These are phyloP conservation scores for Saturnispora quitensis DNA, from an alignment of 805 yeast species.

Conservation along the genomic window DNA sequence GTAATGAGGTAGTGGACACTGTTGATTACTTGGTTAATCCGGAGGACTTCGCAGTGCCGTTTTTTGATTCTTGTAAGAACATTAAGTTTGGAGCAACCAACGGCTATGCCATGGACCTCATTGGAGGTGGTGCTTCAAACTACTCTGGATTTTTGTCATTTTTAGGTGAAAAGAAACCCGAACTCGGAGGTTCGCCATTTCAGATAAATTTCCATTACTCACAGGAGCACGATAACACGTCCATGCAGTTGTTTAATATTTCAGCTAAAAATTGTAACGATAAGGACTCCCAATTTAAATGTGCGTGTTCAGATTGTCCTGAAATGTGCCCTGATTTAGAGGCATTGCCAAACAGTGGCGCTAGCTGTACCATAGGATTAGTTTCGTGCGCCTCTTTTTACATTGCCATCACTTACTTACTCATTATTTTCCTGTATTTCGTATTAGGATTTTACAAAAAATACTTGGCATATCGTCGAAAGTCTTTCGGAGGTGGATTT, in stretches of 20 bases:
- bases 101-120: constrained; percentile 92
- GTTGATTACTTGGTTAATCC: constrained; percentile 57
- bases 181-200: constrained; percentile 92
- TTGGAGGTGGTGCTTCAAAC: constrained; percentile 93
- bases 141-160: constrained; percentile 71
- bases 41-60: constrained; percentile 50
- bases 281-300: constrained; percentile 43
- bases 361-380: constrained; percentile 37
- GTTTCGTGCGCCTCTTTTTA: constrained; percentile 69
- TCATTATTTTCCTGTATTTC: constrained; percentile 3
- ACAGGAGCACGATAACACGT: constrained; percentile 5
- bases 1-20: constrained; percentile 58
- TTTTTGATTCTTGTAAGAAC: constrained; percentile 79
- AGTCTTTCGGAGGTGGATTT: background rate
- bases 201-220: constrained; percentile 67
- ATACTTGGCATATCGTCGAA: background rate
- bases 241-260: constrained; percentile 19
- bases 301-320: constrained; percentile 90
- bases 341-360: constrained; percentile 28
- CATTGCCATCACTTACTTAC: constrained; percentile 41
- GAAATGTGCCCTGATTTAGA: constrained; percentile 66
- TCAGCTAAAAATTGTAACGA: constrained; percentile 47
- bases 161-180: constrained; percentile 88
- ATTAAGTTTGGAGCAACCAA: constrained; percentile 91
- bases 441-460: background rate